These are phyloP conservation scores for Penicillium aurantiogriseum DNA, from an alignment of 2,329 filamentous ascomycete species.

Conservation along the genomic window DNA sequence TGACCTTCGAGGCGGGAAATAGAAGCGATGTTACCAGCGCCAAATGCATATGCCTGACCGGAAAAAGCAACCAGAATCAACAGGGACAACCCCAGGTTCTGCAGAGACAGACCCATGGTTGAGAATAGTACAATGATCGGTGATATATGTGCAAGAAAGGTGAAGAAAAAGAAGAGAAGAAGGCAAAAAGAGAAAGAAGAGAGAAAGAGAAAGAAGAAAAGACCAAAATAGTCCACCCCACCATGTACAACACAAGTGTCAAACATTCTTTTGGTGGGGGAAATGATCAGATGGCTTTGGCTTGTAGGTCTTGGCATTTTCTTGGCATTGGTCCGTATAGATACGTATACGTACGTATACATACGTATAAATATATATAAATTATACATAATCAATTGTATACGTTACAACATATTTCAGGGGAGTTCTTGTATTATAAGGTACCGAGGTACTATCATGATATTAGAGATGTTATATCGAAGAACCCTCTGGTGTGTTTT, in stretches of 20 bases:
- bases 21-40: constrained; percentile 83
- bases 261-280: constrained; percentile 10
- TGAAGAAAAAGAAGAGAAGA: background rate
- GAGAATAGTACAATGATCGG: background rate
- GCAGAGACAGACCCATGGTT: constrained; percentile 23
- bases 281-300: background rate
- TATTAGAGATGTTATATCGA: too few species aligned
- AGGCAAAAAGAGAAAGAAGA: background rate
- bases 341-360: background rate
- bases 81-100: constrained; percentile 34
- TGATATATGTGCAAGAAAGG: background rate
- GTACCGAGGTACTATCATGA: background rate
- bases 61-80: constrained; percentile 65
- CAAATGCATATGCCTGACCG: constrained; percentile 71
- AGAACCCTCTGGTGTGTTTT: too few species aligned
- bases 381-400: too few species aligned
- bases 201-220: background rate
- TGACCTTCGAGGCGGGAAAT: constrained; percentile 77
- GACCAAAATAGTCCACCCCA: constrained; percentile 2
- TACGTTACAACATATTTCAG: background rate
- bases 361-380: background rate
- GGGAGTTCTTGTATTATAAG: background rate
- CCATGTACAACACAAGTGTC: constrained; percentile 7
- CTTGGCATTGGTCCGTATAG: background rate
- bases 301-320: background rate